Evolutionary conservation across 306 rosid species (phyloP).

Genomic region (Erythrophleum fordii): DNA sequence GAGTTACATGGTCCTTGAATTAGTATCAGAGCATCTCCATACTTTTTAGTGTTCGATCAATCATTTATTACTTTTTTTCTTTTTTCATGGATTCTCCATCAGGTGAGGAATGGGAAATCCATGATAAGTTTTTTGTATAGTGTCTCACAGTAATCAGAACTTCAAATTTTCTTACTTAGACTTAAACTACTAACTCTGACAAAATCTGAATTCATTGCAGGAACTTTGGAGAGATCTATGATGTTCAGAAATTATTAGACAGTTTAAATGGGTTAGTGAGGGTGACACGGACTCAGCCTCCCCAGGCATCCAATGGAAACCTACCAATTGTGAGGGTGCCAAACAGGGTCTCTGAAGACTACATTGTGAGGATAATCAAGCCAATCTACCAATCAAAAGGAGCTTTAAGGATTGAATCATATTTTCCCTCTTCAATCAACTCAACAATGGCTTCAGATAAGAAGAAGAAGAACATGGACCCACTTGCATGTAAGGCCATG

Average conservation of each 20-base stretch:
- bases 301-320: constrained; percentile 11
- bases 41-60: no score
- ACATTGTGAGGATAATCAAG: constrained; percentile 36
- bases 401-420: constrained; percentile 48
- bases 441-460: constrained; percentile 26
- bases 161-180: background rate
- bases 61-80: no score
- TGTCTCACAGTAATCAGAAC: no score
- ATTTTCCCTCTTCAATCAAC: constrained; percentile 37
- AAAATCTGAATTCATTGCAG: constrained; percentile 30
- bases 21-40: no score
- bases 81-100: no score
- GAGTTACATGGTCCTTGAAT: no score
- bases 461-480: constrained; percentile 23
- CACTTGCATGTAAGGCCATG: constrained; percentile 47
- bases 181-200: background rate
- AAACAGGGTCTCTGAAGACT: constrained; percentile 38
- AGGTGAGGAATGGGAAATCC: no score
- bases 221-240: constrained; percentile 49
- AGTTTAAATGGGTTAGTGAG: constrained; percentile 40
- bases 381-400: constrained; percentile 45
- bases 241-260: constrained; percentile 32
- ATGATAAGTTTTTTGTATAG: no score
- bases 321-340: constrained; percentile 44
- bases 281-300: constrained; percentile 41